phyloP scores from a whole-genome alignment of 1,284 basidiomycete genomes.

The Heterobasidion occidentale region DNA sequence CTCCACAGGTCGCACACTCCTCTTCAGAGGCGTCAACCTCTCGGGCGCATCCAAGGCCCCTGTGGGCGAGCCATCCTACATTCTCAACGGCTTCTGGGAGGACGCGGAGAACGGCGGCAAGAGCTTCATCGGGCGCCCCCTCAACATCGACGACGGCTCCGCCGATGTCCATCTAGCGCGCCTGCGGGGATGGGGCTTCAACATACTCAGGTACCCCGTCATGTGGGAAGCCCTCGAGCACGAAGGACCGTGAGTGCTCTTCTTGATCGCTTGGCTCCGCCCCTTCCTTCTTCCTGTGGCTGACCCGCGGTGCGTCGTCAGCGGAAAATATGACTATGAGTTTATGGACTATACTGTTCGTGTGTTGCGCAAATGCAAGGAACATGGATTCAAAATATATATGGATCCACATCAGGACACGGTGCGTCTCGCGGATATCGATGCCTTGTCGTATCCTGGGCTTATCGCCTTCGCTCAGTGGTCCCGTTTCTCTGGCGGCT shows the following conservation, averaged over 20 bases:
- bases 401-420: slow-evolving; percentile 97
- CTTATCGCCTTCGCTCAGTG: slow-evolving; percentile 46
- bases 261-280: not conserved
- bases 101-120: slow-evolving; percentile 67
- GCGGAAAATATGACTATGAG: slow-evolving; percentile 85
- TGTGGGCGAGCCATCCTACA: slow-evolving; percentile 55
- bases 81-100: slow-evolving; percentile 85
- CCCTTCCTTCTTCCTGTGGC: not conserved
- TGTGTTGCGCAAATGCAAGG: slow-evolving; percentile 85
- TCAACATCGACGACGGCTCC: slow-evolving; percentile 78
- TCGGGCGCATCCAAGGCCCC: slow-evolving; percentile 87
- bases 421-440: slow-evolving; percentile 43
- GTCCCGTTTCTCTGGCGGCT: slow-evolving; percentile 95
- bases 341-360: slow-evolving; percentile 91
- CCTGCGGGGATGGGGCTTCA: slow-evolving; percentile 91
- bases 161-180: slow-evolving; percentile 87
- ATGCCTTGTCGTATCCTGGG: not conserved
- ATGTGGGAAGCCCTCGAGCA: slow-evolving; percentile 96
- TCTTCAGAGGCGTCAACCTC: slow-evolving; percentile 91
- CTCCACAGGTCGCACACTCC: slow-evolving; percentile 71
- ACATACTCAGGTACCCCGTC: slow-evolving; percentile 85
- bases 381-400: slow-evolving; percentile 91
- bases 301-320: slow-evolving; percentile 22
- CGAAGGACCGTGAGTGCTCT: slow-evolving; percentile 76
- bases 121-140: slow-evolving; percentile 70